Conservation (phyloP, 164 flowering plant species). For the Euptelea pleiosperma region DNA sequence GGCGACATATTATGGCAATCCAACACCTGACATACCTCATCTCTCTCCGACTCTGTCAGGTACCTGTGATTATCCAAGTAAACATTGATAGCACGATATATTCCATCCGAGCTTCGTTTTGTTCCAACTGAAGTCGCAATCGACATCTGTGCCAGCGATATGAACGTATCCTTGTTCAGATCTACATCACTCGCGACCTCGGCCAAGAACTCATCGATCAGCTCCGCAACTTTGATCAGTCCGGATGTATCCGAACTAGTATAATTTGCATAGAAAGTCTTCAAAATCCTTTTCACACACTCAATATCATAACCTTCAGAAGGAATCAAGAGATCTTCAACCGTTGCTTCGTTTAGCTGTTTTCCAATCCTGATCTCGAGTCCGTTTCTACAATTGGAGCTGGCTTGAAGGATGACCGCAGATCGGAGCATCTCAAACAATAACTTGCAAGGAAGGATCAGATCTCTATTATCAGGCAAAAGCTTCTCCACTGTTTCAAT, state of each 20-base stretch:
- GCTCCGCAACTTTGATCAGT: slow-evolving; percentile 45
- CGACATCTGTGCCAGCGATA: slow-evolving; percentile 41
- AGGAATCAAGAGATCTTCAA: slow-evolving; percentile 53
- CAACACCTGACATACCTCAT: slow-evolving; percentile 57
- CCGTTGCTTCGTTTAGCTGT: slow-evolving; percentile 52
- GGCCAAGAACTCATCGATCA: slow-evolving; percentile 52
- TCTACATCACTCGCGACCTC: slow-evolving; percentile 57
- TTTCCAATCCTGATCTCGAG: slow-evolving; percentile 60
- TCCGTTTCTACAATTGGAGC: slow-evolving; percentile 39
- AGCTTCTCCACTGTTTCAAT: slow-evolving; percentile 66
- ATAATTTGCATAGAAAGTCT: slow-evolving; percentile 40
- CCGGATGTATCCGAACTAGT: slow-evolving; percentile 22
- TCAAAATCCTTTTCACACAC: slow-evolving; percentile 53
- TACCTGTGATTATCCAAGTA: slow-evolving; percentile 54
- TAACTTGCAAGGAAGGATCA: slow-evolving; percentile 43
- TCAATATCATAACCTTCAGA: slow-evolving; percentile 53
- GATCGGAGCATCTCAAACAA: slow-evolving; percentile 55
- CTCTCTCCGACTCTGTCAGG: slow-evolving; percentile 58
- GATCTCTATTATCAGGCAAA: slow-evolving; percentile 47
- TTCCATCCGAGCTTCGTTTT: slow-evolving; percentile 42
- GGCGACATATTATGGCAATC: slow-evolving; percentile 58
- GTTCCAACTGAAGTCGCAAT: slow-evolving; percentile 32
- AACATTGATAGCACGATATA: slow-evolving; percentile 61
- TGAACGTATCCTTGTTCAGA: slow-evolving; percentile 36
- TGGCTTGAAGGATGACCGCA: slow-evolving; percentile 43